Conservation (phyloP, 345 rosid genomes). For the Eucalyptus marginata region DNA sequence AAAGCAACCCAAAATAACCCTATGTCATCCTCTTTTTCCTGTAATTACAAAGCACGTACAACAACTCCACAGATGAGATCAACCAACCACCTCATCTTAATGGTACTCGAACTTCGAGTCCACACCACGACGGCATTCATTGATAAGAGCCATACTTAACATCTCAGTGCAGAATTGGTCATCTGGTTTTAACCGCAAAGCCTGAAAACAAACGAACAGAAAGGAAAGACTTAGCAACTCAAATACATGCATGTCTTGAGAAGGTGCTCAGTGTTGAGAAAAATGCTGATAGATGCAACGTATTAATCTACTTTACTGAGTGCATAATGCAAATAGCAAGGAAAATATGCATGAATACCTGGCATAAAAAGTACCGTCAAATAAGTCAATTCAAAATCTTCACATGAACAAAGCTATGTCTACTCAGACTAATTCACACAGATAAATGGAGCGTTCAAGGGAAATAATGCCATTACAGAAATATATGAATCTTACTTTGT, state of each 20-base stretch:
- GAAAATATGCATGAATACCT: not conserved
- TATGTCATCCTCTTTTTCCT: not conserved
- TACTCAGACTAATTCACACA: not conserved
- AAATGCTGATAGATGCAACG: not conserved
- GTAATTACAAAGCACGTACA: not conserved
- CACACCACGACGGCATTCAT: slow-evolving; percentile 53
- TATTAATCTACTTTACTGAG: not conserved
- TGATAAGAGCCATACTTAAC: slow-evolving; percentile 64
- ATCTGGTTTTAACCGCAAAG: slow-evolving; percentile 69
- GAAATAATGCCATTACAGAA: not conserved
- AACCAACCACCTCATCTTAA: not conserved
- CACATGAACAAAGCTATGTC: not conserved
- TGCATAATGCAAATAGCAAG: not conserved
- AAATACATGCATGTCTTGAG: not conserved
- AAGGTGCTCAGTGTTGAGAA: not conserved
- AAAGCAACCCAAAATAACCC: not conserved
- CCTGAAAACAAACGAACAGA: slow-evolving; percentile 24
- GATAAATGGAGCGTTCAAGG: not conserved
- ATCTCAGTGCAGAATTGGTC: slow-evolving; percentile 86
- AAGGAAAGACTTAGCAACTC: not conserved
- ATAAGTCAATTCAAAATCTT: not conserved
- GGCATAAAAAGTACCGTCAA: not conserved
- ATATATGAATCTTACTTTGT: slow-evolving; percentile 38
- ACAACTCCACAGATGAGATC: not conserved
- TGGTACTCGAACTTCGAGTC: slow-evolving; percentile 43